These are phyloP conservation scores for Clonostachys rosea DNA, from an alignment of 2,329 filamentous ascomycete genomes.

Conservation along the genomic window DNA sequence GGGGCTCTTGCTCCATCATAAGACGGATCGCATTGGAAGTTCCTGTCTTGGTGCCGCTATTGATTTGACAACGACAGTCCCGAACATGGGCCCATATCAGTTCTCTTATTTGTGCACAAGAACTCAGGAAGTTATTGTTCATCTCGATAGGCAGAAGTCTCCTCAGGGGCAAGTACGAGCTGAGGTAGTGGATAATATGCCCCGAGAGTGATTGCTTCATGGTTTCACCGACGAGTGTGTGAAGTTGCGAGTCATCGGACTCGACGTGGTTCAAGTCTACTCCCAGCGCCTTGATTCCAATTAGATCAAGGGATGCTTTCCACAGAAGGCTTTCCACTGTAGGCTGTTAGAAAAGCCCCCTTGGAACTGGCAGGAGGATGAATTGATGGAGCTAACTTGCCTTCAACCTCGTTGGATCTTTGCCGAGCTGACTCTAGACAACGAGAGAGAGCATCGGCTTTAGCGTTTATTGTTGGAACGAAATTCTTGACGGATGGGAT, in stretches of 20 bases:
- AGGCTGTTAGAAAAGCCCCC: background rate
- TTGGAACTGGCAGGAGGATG: background rate
- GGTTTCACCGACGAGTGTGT: slow-evolving; percentile 10
- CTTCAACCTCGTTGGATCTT: slow-evolving; percentile 7
- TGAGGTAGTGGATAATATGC: slow-evolving; percentile 21
- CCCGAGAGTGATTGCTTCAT: slow-evolving; percentile 15
- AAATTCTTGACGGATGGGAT: slow-evolving; percentile 14
- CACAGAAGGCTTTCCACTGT: slow-evolving; percentile 18
- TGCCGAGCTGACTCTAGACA: slow-evolving; percentile 10
- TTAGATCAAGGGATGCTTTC: slow-evolving; percentile 25
- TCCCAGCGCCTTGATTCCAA: slow-evolving; percentile 23
- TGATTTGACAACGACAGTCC: slow-evolving; percentile 1
- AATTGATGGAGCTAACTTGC: slow-evolving; percentile 2
- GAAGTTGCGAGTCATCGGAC: slow-evolving; percentile 13
- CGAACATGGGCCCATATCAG: slow-evolving; percentile 16
- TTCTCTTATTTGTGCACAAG: slow-evolving; percentile 17
- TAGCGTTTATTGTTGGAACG: slow-evolving; percentile 23
- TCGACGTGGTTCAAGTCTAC: slow-evolving; percentile 25
- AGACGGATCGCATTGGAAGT: slow-evolving; percentile 19
- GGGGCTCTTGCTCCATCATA: slow-evolving; percentile 21
- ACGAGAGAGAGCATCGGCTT: slow-evolving; percentile 20
- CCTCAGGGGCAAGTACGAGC: slow-evolving; percentile 25
- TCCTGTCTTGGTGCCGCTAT: background rate
- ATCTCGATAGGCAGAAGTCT: slow-evolving; percentile 26
- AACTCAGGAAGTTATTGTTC: slow-evolving; percentile 24